Evolutionary conservation across 768 basidiomycete species (phyloP).

Genomic region (Tephrocybe sp.): DNA sequence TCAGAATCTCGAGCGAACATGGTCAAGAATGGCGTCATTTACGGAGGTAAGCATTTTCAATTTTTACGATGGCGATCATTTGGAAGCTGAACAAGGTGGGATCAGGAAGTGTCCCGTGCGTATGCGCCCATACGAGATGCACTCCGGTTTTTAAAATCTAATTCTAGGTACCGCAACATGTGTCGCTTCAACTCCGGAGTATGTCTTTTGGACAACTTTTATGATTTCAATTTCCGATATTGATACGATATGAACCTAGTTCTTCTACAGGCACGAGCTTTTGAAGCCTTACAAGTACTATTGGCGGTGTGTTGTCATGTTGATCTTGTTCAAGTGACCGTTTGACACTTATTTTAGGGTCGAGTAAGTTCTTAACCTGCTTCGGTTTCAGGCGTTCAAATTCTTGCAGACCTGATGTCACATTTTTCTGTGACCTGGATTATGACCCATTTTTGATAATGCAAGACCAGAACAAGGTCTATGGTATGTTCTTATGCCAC

Average conservation of each 20-base stretch:
- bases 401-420: conserved; percentile 70
- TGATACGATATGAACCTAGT: conserved; percentile 42
- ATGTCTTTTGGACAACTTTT: conserved; percentile 23
- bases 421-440: conserved; percentile 84
- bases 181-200: conserved; percentile 95
- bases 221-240: not conserved
- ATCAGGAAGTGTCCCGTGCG: conserved; percentile 75
- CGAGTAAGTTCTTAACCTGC: conserved; percentile 32
- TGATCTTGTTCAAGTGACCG: not conserved
- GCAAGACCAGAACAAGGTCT: conserved; percentile 82
- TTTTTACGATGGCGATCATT: not conserved
- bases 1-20: conserved; percentile 61
- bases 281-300: conserved; percentile 82
- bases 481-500: conserved; percentile 45
- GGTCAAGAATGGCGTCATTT: conserved; percentile 64
- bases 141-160: not conserved
- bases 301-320: conserved; percentile 51
- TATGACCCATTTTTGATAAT: conserved; percentile 88
- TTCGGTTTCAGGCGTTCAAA: conserved; percentile 1
- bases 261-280: conserved; percentile 84
- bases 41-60: conserved; percentile 47
- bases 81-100: conserved; percentile 2
- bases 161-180: conserved; percentile 83
- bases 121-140: conserved; percentile 13
- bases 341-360: conserved; percentile 28